Evolutionary conservation across 2,329 filamentous ascomycete genomes (phyloP).

Genomic region (Alternaria gaisen): DNA sequence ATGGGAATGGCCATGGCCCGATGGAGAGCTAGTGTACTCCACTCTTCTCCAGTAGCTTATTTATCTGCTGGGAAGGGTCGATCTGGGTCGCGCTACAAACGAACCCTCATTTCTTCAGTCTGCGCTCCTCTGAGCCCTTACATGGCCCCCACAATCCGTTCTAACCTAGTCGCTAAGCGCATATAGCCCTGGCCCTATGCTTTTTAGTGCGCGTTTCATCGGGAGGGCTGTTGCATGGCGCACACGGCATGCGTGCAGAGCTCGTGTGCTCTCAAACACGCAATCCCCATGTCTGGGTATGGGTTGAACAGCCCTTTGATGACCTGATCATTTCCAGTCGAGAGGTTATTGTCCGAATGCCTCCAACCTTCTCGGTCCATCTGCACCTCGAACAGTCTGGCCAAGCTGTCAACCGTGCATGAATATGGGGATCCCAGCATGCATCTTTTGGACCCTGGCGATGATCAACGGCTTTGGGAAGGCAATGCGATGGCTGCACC

Average conservation of each 20-base stretch:
- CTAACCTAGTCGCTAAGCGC: constrained; percentile 6
- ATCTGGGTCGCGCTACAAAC: constrained; percentile 25
- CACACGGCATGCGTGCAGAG: constrained; percentile 1
- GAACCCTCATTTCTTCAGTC: constrained; percentile 23
- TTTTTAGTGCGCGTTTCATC: constrained; percentile 11
- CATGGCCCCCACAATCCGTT: constrained; percentile 21
- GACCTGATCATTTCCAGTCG: background rate
- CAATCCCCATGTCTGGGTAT: background rate
- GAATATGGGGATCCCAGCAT: constrained; percentile 15
- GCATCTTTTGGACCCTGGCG: constrained; percentile 7
- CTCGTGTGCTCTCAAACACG: background rate
- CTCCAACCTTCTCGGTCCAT: background rate
- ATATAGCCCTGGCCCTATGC: constrained; percentile 1
- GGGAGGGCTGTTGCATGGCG: background rate
- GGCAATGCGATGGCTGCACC: constrained; percentile 13
- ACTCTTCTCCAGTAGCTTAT: constrained; percentile 28
- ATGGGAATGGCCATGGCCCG: constrained; percentile 6
- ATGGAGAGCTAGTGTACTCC: constrained; percentile 16
- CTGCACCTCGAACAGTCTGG: constrained; percentile 1
- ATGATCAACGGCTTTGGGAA: constrained; percentile 23
- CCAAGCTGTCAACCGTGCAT: constrained; percentile 8
- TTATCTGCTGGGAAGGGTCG: constrained; percentile 18
- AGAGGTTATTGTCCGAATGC: background rate
- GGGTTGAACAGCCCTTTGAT: background rate
- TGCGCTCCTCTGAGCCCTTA: constrained; percentile 19